Conservation (phyloP, 2,329 filamentous ascomycete species). For the Clonostachys sp. region DNA sequence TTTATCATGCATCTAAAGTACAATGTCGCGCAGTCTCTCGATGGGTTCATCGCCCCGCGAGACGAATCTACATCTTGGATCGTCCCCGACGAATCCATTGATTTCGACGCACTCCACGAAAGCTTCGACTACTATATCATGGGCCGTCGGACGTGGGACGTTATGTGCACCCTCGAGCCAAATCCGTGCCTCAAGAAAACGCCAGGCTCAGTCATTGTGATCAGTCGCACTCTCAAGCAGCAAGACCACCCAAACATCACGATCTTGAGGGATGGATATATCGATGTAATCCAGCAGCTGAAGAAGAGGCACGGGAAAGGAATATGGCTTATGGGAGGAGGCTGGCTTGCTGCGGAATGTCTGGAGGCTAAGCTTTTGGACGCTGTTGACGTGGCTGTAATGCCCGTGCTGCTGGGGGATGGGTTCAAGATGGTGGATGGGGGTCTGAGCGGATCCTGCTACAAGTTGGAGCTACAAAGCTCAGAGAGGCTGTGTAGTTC, state of each 20-base stretch:
- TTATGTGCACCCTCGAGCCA: constrained; percentile 10
- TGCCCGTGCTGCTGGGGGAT: constrained; percentile 11
- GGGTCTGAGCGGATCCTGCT: neutral
- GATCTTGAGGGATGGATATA: constrained; percentile 9
- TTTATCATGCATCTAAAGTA: constrained; percentile 16
- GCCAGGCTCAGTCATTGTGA: constrained; percentile 17
- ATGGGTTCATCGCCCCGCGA: constrained; percentile 24
- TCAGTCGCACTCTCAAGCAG: constrained; percentile 12
- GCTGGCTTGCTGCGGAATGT: constrained; percentile 16
- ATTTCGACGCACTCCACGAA: constrained; percentile 21
- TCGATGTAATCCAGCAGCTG: constrained; percentile 10
- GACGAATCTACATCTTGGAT: constrained; percentile 23
- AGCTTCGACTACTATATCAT: constrained; percentile 25
- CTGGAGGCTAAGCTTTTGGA: constrained; percentile 21
- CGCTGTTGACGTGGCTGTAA: constrained; percentile 17
- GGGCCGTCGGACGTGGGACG: constrained; percentile 27
- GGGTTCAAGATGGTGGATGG: constrained; percentile 14
- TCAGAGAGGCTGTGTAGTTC: constrained; percentile 6
- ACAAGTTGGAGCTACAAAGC: constrained; percentile 5
- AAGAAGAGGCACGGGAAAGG: constrained; percentile 12
- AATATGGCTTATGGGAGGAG: constrained; percentile 30
- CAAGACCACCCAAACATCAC: constrained; percentile 14
- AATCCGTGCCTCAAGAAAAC: constrained; percentile 12
- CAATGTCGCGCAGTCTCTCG: constrained; percentile 23
- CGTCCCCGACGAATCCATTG: constrained; percentile 18